Evolutionary conservation across 805 yeast species (phyloP).

Genomic region (Komagataella phaffii): DNA sequence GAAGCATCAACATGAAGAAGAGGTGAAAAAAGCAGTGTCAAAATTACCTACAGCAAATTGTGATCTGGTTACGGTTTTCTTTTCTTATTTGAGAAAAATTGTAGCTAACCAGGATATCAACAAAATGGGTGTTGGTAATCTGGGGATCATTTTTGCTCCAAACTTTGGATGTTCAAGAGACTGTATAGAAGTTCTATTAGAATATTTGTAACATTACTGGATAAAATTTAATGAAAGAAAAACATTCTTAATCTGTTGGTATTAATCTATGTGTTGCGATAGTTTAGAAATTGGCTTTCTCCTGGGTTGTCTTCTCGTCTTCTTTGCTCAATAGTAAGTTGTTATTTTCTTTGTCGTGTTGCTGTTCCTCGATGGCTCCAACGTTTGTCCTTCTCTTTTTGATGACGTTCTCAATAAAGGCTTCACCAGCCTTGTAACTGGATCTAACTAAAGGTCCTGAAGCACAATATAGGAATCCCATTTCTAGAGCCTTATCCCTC

Average conservation of each 20-base stretch:
- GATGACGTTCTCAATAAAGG: slow-evolving; percentile 87
- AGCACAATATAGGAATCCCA: slow-evolving; percentile 95
- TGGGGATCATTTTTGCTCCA: slow-evolving; percentile 16
- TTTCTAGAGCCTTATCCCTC: slow-evolving; percentile 72
- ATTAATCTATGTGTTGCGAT: not conserved
- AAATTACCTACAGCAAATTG: slow-evolving; percentile 40
- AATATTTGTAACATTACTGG: slow-evolving; percentile 3
- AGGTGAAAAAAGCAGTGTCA: not conserved
- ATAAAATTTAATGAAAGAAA: not conserved
- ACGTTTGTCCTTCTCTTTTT: slow-evolving; percentile 50
- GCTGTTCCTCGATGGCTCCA: slow-evolving; percentile 18
- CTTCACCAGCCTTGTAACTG: slow-evolving; percentile 96
- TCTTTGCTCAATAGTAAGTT: not conserved
- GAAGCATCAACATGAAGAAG: not conserved
- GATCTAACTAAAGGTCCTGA: slow-evolving; percentile 96
- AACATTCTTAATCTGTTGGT: not conserved
- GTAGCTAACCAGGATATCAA: slow-evolving; percentile 42
- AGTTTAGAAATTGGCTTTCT: not conserved
- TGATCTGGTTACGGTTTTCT: slow-evolving; percentile 43
- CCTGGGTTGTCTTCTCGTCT: not conserved
- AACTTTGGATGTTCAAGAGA: slow-evolving; percentile 7
- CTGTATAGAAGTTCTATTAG: slow-evolving; percentile 5
- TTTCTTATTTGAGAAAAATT: slow-evolving; percentile 48
- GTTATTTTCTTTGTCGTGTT: slow-evolving; percentile 1
- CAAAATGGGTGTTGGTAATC: slow-evolving; percentile 67